Base-by-base conservation (phyloP, 495 filamentous ascomycete species). In the Friedmanniomyces endolithicus region DNA sequence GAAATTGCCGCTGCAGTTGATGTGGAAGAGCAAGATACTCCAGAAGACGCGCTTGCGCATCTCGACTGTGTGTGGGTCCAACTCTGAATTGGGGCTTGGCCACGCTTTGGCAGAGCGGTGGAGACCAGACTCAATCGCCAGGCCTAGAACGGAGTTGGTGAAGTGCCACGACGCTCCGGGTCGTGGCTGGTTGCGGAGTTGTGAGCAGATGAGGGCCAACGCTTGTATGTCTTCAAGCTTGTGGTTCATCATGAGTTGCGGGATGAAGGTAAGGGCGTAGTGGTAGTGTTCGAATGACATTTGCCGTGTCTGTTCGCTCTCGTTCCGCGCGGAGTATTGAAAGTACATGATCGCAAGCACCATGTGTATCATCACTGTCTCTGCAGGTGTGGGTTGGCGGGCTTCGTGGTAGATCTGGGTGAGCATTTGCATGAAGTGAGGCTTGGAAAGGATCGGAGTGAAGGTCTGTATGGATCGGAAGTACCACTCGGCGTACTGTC, bases 21-120 rank as follows among this genome's bases (percentile, higher is more conserved):
- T 72, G 47, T 80, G 71, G 16, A 88, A 73, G 23, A 73, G 69
- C 19, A 86, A 64, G 44, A 88, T 71, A 11, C 75, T 71, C 84
- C 84, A 90, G 72, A 86, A 90, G 4, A 83, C 74, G 23, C 87
- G 74, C 69, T 90, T 90, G 23, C 86, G 74, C 58, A 87, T 73
- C 63, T 90, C 86, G 55, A 84, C 75, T 3, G 43, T 57, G 40
- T 61, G 62, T 4, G 50, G 27, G 40, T 63, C 54, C 48, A 52
- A 23, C 34, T 86, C 83, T 3, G 82, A 67, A 20, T 63, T 61
- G 50, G 76, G 81, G 37, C 58, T 67, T 1, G 74, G 74, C 76
- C 79, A 80, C 44, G 73, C 77, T 57, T 81, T 85, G 25, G 75
- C 73, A 11, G 82, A 85, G 24, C 87, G 73, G 64, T 90, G 86